phyloP scores from a whole-genome alignment of 345 rosid genomes.

The Eucalyptus cloeziana region DNA sequence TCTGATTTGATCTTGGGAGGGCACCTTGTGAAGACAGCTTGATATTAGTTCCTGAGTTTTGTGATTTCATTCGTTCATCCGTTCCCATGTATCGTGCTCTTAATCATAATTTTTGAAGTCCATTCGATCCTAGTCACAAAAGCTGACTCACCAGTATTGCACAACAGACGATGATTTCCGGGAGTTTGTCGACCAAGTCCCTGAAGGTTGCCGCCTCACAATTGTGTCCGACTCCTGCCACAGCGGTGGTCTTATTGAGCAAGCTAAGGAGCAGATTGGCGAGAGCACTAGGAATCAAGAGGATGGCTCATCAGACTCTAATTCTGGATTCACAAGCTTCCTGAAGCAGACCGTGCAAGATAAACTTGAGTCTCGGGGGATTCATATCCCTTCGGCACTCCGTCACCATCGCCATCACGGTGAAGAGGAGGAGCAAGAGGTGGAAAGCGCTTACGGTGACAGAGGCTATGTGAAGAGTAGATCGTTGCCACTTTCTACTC shows the following conservation, averaged over 20 bases:
- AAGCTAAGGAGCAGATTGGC: slow-evolving; percentile 91
- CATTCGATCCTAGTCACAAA: neutral
- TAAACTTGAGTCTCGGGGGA: slow-evolving; percentile 51
- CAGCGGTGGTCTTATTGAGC: slow-evolving; percentile 88
- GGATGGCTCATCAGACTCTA: neutral
- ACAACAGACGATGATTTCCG: slow-evolving; percentile 79
- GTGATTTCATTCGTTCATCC: neutral
- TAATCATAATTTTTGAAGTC: neutral
- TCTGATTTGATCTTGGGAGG: neutral
- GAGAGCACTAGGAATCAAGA: slow-evolving; percentile 46
- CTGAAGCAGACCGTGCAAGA: slow-evolving; percentile 31
- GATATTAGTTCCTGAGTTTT: neutral
- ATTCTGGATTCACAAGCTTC: slow-evolving; percentile 36
- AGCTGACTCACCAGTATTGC: neutral
- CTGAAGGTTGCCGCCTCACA: slow-evolving; percentile 49
- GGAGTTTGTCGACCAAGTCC: slow-evolving; percentile 62
- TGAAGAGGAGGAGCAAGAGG: slow-evolving; percentile 20
- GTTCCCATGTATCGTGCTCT: neutral
- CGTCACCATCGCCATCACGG: slow-evolving; percentile 13
- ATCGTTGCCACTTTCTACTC: slow-evolving; percentile 67
- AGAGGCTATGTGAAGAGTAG: slow-evolving; percentile 33
- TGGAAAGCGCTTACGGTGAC: slow-evolving; percentile 19
- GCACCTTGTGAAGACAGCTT: neutral
- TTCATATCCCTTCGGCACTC: slow-evolving; percentile 37
- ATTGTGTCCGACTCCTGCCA: slow-evolving; percentile 90